A percentile compares a stretch with the other conserved stretches of the same genome.
Conservation (phyloP, 139 green algal genomes). For the Zygnema cylindricum region DNA sequence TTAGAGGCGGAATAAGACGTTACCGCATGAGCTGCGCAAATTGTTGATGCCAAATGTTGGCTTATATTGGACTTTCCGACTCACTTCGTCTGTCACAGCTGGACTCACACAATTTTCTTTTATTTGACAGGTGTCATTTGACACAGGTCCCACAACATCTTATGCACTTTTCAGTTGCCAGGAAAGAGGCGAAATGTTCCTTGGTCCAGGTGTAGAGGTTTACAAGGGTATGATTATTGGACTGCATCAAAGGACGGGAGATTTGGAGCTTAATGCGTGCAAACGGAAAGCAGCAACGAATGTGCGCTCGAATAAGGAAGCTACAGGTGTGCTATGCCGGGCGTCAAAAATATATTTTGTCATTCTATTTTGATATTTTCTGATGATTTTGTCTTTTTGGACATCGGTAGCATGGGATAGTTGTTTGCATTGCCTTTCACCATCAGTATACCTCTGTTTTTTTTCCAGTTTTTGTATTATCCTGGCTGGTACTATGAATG, state of each 20-base stretch:
- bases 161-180: slow-evolving; percentile 91
- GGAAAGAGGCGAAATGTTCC: slow-evolving; percentile 89
- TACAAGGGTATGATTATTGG: slow-evolving; percentile 96
- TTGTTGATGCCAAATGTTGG: no score
- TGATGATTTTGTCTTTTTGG: no score
- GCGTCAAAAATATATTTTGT: no score
- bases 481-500: no score
- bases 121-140: slow-evolving; percentile 57
- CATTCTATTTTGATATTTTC: no score
- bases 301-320: slow-evolving; percentile 71
- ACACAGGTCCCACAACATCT: slow-evolving; percentile 83
- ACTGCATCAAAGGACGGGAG: slow-evolving; percentile 90
- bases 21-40: no score
- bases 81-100: not conserved
- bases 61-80: not conserved
- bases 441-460: no score
- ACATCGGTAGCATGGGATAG: no score
- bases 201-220: slow-evolving; percentile 82
- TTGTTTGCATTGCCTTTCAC: no score
- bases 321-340: slow-evolving; percentile 59
- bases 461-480: no score
- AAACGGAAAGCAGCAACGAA: slow-evolving; percentile 96
- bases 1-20: no score
- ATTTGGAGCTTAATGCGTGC: slow-evolving; percentile 96
- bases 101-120: slow-evolving; percentile 14